phyloP scores from a whole-genome alignment of 108 stramenopile species.

The Epithemia pelagica region DNA sequence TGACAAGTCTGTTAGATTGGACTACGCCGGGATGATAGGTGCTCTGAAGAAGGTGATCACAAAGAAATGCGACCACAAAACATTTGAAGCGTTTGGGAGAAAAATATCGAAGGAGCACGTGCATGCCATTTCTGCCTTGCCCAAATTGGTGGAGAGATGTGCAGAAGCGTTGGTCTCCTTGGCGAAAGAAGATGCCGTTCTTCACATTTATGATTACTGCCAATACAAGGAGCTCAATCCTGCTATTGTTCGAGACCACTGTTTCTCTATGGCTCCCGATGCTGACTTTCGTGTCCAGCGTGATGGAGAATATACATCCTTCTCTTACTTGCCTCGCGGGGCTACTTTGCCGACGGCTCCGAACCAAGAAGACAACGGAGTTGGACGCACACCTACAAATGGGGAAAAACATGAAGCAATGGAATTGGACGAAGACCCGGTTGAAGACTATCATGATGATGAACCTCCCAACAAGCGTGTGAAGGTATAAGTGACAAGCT shows the following conservation, averaged over 20 bases:
- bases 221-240: conserved; percentile 51
- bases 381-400: not conserved
- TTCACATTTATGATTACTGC: conserved; percentile 49
- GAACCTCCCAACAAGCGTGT: conserved; percentile 1
- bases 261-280: conserved; percentile 42
- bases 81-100: conserved; percentile 52
- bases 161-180: conserved; percentile 40
- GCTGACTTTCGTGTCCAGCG: conserved; percentile 70
- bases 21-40: conserved; percentile 28
- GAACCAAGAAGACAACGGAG: not conserved
- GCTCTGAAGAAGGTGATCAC: conserved; percentile 34
- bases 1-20: conserved; percentile 6
- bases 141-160: conserved; percentile 60
- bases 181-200: conserved; percentile 47
- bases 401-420: not conserved
- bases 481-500: not conserved
- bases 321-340: conserved; percentile 56
- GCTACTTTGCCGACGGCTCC: conserved; percentile 33
- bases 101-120: conserved; percentile 32
- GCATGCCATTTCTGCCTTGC: conserved; percentile 50
- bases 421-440: conserved; percentile 13
- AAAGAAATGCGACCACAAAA: conserved; percentile 33
- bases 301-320: conserved; percentile 29
- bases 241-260: conserved; percentile 39
- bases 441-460: conserved; percentile 13